These are phyloP conservation scores for Phytophthora colocasiae DNA, from an alignment of 352 stramenopile genomes.

Conservation along the genomic window DNA sequence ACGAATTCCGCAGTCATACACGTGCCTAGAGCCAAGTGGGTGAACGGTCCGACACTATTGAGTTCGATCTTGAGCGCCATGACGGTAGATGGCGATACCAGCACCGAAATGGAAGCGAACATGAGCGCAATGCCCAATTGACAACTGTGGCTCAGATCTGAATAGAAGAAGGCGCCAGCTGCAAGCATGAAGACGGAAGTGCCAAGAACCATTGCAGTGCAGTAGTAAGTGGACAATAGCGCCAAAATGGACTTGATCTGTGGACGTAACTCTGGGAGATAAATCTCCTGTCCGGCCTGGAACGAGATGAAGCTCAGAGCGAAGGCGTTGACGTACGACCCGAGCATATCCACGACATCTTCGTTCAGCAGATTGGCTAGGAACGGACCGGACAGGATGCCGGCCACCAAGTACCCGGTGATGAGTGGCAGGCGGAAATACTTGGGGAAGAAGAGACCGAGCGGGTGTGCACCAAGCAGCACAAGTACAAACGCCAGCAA, in stretches of 20 bases:
- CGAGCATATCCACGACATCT: constrained; percentile 50
- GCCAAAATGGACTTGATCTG: constrained; percentile 66
- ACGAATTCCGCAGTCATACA: constrained; percentile 76
- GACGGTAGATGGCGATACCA: constrained; percentile 69
- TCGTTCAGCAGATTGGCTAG: constrained; percentile 56
- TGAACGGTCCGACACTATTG: constrained; percentile 70
- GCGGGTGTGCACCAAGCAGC: constrained; percentile 55
- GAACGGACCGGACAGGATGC: constrained; percentile 64
- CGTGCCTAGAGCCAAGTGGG: constrained; percentile 66
- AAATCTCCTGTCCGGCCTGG: constrained; percentile 74
- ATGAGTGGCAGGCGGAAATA: constrained; percentile 64
- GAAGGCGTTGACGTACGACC: constrained; percentile 61
- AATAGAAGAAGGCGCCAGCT: constrained; percentile 64
- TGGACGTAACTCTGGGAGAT: constrained; percentile 57
- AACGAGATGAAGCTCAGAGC: constrained; percentile 77
- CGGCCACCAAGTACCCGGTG: constrained; percentile 66
- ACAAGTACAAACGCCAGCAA: constrained; percentile 62
- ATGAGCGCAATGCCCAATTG: constrained; percentile 69
- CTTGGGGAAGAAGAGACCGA: constrained; percentile 60
- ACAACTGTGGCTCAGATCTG: constrained; percentile 46
- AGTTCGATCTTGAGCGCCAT: constrained; percentile 83
- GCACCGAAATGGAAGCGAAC: constrained; percentile 72
- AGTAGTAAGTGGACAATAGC: constrained; percentile 53
- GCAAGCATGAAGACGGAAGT: constrained; percentile 52
- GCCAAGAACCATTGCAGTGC: constrained; percentile 54